These are phyloP conservation scores for Penicillium sclerotigenum DNA, from an alignment of 2,329 filamentous ascomycete species.

Conservation along the genomic window DNA sequence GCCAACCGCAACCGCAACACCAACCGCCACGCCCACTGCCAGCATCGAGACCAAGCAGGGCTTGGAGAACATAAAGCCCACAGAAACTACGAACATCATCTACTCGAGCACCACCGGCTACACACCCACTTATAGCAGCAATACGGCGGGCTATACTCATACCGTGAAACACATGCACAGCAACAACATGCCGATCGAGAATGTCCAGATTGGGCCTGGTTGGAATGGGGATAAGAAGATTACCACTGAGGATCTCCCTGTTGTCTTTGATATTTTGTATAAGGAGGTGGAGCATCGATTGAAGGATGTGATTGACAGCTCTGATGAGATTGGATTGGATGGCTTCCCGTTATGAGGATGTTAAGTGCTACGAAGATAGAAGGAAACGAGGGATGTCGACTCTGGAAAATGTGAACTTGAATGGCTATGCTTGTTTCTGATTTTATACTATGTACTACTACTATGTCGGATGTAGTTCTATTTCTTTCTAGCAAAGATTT, in stretches of 20 bases:
- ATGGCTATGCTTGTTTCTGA: background rate
- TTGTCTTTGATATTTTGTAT: slow-evolving; percentile 21
- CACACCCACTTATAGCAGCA: background rate
- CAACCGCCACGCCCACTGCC: slow-evolving; percentile 3
- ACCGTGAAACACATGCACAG: slow-evolving; percentile 8
- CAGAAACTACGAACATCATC: slow-evolving; percentile 4
- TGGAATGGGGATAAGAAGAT: slow-evolving; percentile 10
- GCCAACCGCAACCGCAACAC: slow-evolving; percentile 6
- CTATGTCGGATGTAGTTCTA: background rate
- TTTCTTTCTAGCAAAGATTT: background rate
- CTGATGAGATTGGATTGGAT: slow-evolving; percentile 29
- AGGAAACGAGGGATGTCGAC: background rate
- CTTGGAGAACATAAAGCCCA: background rate
- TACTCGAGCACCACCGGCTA: background rate
- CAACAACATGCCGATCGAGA: slow-evolving; percentile 11
- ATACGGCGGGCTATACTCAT: slow-evolving; percentile 10
- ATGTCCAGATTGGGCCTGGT: slow-evolving; percentile 16
- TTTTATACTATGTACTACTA: background rate
- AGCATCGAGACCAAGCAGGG: background rate
- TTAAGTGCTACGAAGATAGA: background rate
- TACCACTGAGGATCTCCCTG: slow-evolving; percentile 15
- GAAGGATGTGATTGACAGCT: slow-evolving; percentile 23
- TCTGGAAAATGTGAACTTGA: background rate
- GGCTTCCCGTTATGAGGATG: background rate
- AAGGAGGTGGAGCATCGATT: slow-evolving; percentile 18